Evolutionary conservation across 1,284 basidiomycete genomes (phyloP).

Genomic region (Cryptococcus wingfieldii): DNA sequence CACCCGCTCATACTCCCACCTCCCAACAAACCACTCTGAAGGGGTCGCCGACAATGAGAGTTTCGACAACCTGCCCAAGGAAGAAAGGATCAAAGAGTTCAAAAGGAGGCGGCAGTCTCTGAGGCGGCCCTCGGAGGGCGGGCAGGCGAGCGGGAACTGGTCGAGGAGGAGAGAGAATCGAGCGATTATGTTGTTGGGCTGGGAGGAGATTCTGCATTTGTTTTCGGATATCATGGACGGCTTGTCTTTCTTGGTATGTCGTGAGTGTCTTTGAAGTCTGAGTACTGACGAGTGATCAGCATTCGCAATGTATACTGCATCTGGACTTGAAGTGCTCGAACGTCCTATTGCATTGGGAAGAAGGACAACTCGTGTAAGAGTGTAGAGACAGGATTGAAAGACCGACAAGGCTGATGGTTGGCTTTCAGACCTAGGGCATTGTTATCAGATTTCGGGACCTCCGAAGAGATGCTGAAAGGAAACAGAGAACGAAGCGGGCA

Average conservation of each 20-base stretch:
- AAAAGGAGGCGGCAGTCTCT: constrained; percentile 31
- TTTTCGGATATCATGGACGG: constrained; percentile 75
- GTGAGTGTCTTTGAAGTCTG: too few relatives aligned
- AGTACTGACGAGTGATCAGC: not conserved
- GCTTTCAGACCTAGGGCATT: constrained; percentile 58
- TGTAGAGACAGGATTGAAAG: not conserved
- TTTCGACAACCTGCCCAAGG: constrained; percentile 55
- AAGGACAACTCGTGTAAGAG: constrained; percentile 64
- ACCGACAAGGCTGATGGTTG: not conserved
- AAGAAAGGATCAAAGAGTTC: constrained; percentile 59
- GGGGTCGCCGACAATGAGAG: constrained; percentile 33
- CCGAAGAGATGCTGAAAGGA: constrained; percentile 74
- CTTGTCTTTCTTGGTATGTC: constrained; percentile 69
- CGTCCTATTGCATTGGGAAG: constrained; percentile 86
- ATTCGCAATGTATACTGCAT: constrained; percentile 65
- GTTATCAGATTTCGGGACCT: constrained; percentile 92
- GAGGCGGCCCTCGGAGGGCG: constrained; percentile 36
- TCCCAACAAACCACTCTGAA: constrained; percentile 45
- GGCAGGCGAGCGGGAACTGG: constrained; percentile 21
- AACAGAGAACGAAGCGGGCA: constrained; percentile 72
- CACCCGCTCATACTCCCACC: constrained; percentile 51
- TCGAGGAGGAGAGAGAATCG: constrained; percentile 44
- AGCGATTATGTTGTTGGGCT: constrained; percentile 71
- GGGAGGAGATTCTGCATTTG: constrained; percentile 70
- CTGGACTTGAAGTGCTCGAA: constrained; percentile 91